These are phyloP conservation scores for Diaporthe citri DNA, from an alignment of 2,329 filamentous ascomycete genomes.

Conservation along the genomic window DNA sequence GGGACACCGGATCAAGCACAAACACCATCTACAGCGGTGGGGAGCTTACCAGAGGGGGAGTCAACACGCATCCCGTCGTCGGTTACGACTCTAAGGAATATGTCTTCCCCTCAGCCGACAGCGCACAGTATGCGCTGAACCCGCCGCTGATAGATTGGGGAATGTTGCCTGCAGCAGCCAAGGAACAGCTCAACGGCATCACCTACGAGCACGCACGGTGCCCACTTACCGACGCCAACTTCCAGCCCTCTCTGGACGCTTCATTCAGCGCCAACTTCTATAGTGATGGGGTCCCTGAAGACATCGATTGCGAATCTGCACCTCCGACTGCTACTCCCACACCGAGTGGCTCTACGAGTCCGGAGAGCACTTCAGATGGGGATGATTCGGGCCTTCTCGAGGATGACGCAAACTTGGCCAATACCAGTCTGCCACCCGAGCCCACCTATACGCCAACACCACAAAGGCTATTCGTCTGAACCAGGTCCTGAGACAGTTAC, in stretches of 20 bases:
- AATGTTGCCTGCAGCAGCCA: neutral
- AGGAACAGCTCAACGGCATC: conserved; percentile 2
- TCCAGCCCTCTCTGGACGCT: conserved; percentile 2
- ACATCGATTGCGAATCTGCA: neutral
- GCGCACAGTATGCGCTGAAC: neutral
- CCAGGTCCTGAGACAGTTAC: neutral
- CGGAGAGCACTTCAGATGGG: neutral
- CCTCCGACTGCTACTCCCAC: neutral
- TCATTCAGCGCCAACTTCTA: neutral
- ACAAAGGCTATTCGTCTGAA: neutral
- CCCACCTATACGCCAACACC: conserved; percentile 4
- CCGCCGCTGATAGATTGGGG: conserved; percentile 4
- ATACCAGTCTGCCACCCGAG: neutral
- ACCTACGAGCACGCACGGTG: conserved; percentile 3
- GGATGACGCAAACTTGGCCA: neutral
- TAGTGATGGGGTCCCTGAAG: neutral
- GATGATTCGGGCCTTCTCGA: neutral
- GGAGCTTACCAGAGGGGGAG: neutral
- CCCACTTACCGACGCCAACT: neutral
- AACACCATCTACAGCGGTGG: conserved; percentile 4
- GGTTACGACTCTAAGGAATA: conserved; percentile 12
- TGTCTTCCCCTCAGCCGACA: neutral
- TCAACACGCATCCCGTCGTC: neutral
- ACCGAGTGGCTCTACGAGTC: neutral
- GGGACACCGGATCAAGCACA: conserved; percentile 1